Percentiles rank a stretch among this genome's conserved stretches.
phyloP scores from a whole-genome alignment of 225 moss, liverwort and hornwort genomes.

The Anthoceros angustus region DNA sequence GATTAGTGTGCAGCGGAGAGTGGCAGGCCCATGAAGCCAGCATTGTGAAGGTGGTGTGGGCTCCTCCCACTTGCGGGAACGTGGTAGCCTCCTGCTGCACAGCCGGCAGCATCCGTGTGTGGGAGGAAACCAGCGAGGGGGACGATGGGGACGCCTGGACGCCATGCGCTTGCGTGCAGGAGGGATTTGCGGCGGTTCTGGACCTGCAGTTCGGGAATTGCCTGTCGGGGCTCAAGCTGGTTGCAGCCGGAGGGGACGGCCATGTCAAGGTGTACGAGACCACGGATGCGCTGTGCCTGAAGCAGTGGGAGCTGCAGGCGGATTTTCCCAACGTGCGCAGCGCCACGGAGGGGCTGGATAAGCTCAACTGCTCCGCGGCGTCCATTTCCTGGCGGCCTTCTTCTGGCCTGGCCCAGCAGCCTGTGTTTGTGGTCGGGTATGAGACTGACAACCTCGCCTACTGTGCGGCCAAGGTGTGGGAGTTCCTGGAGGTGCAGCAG shows the following conservation, averaged over 20 bases:
- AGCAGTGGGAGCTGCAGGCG: constrained; percentile 89
- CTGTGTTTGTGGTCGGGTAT: constrained; percentile 75
- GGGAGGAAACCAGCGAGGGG: constrained; percentile 54
- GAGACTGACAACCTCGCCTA: constrained; percentile 46
- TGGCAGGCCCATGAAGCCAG: constrained; percentile 51
- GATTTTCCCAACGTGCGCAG: constrained; percentile 71
- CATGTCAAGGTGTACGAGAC: constrained; percentile 67
- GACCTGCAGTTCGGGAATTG: constrained; percentile 70
- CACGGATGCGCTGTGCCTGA: constrained; percentile 39
- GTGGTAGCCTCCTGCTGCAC: constrained; percentile 57
- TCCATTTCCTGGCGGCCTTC: constrained; percentile 83
- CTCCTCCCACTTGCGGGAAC: constrained; percentile 69
- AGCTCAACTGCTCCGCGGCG: constrained; percentile 42
- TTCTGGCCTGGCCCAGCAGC: constrained; percentile 58
- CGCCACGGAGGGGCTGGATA: constrained; percentile 57
- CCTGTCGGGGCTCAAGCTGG: constrained; percentile 65
- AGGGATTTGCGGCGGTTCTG: constrained; percentile 38
- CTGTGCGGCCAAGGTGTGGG: constrained; percentile 88
- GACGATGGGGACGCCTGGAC: constrained; percentile 42
- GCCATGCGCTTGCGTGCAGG: constrained; percentile 37
- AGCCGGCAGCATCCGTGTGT: constrained; percentile 59
- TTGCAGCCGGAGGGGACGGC: constrained; percentile 67
- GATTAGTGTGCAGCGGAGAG: constrained; percentile 8
- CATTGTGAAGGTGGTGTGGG: constrained; percentile 65
- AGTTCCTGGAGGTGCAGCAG: constrained; percentile 82